These are phyloP conservation scores for Spinellus fusiger DNA, from an alignment of 192 early-diverging fungal genomes.

Conservation along the genomic window DNA sequence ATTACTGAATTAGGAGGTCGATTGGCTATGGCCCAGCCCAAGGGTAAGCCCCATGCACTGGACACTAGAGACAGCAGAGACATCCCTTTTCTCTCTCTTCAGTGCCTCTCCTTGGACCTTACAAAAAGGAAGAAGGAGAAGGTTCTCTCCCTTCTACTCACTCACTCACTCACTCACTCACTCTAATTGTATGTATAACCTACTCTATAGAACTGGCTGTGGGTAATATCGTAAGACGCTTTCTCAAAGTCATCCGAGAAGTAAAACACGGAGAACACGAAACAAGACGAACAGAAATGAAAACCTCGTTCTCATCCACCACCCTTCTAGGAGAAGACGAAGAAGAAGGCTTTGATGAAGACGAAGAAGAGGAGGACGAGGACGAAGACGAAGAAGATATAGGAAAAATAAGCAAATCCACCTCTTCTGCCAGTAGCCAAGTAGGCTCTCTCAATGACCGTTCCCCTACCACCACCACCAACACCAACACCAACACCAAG, in stretches of 20 bases:
- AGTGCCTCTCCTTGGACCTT: no score
- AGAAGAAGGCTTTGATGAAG: constrained; percentile 8
- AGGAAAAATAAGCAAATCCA: constrained; percentile 18
- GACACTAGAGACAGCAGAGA: background rate
- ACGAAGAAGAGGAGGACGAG: constrained; percentile 11
- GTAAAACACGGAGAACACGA: constrained; percentile 35
- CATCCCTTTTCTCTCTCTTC: background rate
- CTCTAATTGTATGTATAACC: no score
- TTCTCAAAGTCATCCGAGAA: constrained; percentile 82
- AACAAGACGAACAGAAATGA: no score
- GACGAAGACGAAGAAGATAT: constrained; percentile 4
- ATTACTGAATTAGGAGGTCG: constrained; percentile 66
- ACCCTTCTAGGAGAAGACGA: no score
- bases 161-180: background rate
- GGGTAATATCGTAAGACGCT: constrained; percentile 79
- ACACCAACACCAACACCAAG: no score
- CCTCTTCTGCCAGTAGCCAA: constrained; percentile 27
- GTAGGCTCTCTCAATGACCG: constrained; percentile 13
- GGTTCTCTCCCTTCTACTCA: background rate
- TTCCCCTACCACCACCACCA: constrained; percentile 1
- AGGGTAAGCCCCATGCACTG: constrained; percentile 29
- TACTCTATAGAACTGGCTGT: constrained; percentile 67
- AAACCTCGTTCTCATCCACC: no score
- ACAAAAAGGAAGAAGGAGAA: background rate
- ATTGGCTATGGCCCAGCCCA: constrained; percentile 75